Evolutionary conservation across 352 stramenopile species (phyloP).

Genomic region (Pythium vanterpoolii): DNA sequence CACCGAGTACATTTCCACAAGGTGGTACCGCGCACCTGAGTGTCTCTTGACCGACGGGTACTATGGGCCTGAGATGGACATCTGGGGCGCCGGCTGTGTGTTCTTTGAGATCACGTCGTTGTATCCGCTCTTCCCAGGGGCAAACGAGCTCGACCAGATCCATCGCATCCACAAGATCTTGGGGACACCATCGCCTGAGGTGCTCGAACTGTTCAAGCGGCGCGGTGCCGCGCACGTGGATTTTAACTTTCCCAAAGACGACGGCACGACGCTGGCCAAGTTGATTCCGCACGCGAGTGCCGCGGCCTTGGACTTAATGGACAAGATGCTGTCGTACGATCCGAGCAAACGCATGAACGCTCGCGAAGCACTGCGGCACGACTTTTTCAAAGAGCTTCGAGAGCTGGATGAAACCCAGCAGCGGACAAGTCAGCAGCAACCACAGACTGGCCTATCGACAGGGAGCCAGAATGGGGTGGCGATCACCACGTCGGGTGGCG

Average conservation of each 20-base stretch:
- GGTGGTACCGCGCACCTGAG: conserved; percentile 95
- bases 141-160: conserved; percentile 95
- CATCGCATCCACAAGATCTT: conserved; percentile 94
- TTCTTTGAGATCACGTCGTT: conserved; percentile 95
- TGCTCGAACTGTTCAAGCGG: conserved; percentile 89
- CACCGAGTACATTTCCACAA: conserved; percentile 96
- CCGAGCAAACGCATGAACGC: conserved; percentile 88
- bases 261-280: conserved; percentile 79
- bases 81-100: conserved; percentile 95
- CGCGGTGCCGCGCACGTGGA: conserved; percentile 91
- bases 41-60: conserved; percentile 95
- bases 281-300: conserved; percentile 87
- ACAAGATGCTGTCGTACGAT: conserved; percentile 89
- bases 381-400: conserved; percentile 88
- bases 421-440: conserved; percentile 33
- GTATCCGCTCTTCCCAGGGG: conserved; percentile 93
- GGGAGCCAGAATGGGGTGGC: background rate
- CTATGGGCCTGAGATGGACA: conserved; percentile 95
- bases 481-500: background rate
- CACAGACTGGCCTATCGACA: background rate
- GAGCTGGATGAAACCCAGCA: conserved; percentile 66
- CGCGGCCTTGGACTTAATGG: conserved; percentile 86
- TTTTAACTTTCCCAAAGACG: conserved; percentile 90
- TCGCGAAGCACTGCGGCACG: conserved; percentile 86
- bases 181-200: conserved; percentile 80